phyloP scores from a whole-genome alignment of 2,329 filamentous ascomycete genomes.

The Trichoderma atrobrunneum region DNA sequence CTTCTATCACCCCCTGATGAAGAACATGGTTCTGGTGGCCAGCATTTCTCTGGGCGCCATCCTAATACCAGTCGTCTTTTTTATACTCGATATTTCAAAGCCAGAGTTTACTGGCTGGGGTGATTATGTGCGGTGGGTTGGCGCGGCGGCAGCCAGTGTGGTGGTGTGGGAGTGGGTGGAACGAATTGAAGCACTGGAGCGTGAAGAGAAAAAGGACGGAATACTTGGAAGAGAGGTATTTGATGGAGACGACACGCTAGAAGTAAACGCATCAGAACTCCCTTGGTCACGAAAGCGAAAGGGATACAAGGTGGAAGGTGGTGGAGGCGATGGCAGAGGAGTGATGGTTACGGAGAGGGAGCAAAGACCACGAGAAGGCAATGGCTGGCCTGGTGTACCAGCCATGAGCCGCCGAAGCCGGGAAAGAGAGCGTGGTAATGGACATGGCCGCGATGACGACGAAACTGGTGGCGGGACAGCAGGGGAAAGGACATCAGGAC shows the following conservation, averaged over 20 bases:
- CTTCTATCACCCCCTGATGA: constrained; percentile 87
- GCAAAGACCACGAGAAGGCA: constrained; percentile 22
- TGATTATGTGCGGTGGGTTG: constrained; percentile 95
- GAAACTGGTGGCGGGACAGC: constrained; percentile 28
- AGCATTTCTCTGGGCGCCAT: constrained; percentile 76
- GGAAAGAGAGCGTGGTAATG: constrained; percentile 18
- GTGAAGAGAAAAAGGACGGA: constrained; percentile 90
- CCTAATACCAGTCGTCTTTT: constrained; percentile 86
- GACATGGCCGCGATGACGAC: constrained; percentile 16
- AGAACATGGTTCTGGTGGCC: constrained; percentile 80
- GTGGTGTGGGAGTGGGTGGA: constrained; percentile 99
- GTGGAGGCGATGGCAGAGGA: constrained; percentile 6
- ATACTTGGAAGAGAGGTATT: constrained; percentile 89
- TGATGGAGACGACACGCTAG: constrained; percentile 90
- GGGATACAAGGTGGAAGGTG: constrained; percentile 31
- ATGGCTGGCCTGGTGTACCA: constrained; percentile 31
- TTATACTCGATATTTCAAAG: constrained; percentile 84
- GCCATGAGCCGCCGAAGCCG: constrained; percentile 29
- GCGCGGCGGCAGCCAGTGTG: constrained; percentile 89
- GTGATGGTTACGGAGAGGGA: constrained; percentile 22
- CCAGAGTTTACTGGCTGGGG: constrained; percentile 87
- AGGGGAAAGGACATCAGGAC: constrained; percentile 30
- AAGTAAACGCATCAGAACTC: constrained; percentile 53
- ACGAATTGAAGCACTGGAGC: constrained; percentile 85
- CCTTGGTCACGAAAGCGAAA: constrained; percentile 45